These are phyloP conservation scores for Coemansia sp. DNA, from an alignment of 371 early-diverging fungal species.

Conservation along the genomic window DNA sequence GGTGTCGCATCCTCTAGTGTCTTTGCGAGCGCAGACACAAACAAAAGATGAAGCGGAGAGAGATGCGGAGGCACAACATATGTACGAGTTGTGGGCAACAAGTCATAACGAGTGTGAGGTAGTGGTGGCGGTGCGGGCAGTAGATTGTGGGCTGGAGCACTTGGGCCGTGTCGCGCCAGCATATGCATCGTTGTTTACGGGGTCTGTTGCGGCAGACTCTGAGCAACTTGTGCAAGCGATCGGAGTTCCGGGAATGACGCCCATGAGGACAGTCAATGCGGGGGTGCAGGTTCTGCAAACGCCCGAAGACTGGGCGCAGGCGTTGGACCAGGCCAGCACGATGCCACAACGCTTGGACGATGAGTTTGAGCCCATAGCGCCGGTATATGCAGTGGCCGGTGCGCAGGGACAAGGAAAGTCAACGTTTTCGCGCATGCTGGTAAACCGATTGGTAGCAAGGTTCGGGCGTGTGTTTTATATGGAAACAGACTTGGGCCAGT, in stretches of 20 bases:
- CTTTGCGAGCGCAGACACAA: neutral
- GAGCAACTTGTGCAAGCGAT: slow-evolving; percentile 12
- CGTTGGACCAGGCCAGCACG: slow-evolving; percentile 27
- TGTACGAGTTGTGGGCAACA: slow-evolving; percentile 21
- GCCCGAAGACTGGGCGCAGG: slow-evolving; percentile 36
- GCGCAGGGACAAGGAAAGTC: slow-evolving; percentile 61
- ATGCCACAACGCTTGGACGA: slow-evolving; percentile 29
- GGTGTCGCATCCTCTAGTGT: slow-evolving; percentile 38
- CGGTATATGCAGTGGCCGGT: slow-evolving; percentile 51
- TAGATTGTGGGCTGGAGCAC: slow-evolving; percentile 37
- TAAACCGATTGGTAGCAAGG: slow-evolving; percentile 54
- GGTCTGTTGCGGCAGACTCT: neutral
- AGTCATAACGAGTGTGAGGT: neutral
- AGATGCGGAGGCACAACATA: slow-evolving; percentile 3
- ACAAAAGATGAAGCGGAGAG: neutral
- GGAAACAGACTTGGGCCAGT: slow-evolving; percentile 64
- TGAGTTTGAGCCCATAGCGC: slow-evolving; percentile 31
- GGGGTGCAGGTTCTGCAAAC: slow-evolving; percentile 44
- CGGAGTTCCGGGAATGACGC: slow-evolving; percentile 25
- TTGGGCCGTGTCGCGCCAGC: slow-evolving; percentile 35
- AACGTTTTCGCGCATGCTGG: slow-evolving; percentile 55
- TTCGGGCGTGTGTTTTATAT: slow-evolving; percentile 55
- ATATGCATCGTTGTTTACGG: slow-evolving; percentile 28
- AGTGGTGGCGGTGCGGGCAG: slow-evolving; percentile 36
- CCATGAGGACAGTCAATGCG: slow-evolving; percentile 17